Evolutionary conservation across 352 stramenopile genomes (phyloP), one percentile per base, ranked within the genome.

Genomic region (Lagenidium sp.): DNA sequence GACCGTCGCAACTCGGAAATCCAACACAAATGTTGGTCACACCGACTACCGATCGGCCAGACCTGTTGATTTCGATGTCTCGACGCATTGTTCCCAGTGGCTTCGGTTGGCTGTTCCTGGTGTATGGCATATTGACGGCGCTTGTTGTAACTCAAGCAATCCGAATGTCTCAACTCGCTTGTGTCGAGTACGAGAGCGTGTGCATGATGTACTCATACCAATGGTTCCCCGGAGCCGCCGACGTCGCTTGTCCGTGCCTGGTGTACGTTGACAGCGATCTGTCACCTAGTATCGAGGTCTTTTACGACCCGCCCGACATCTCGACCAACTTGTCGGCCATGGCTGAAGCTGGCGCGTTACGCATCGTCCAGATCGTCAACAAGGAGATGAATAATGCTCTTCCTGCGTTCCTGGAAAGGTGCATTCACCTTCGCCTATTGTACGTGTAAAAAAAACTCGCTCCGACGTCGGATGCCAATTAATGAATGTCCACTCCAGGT

Each of bases 341-440:
- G 8, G 62, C 57, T 0, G 47, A 58, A 6, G 39, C 65, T 7
- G 67, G 70, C 4, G 47, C 65, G 20, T 47, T 80, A 8, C 47
- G 47, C 6, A 54, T 60, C 0, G 43, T 81, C 16, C 67, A 72
- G 8, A 23, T 81, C 7, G 63, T 72, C 25, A 77, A 81, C 24
- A 52, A 53, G 0, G 42, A 35, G 0, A 21, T 83, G 4, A 12
- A 41, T 0, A 37, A 45, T 10, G 44, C 44, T 29, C 35, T 55
- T 6, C 65, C 67, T 3, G 32, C 46, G 0, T 46, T 72, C 23
- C 36, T 83, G 3, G 30, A 53, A 4, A 30, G 35, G 0, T 79
- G 70, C 21, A 35, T 39, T 4, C 41, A 64, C 1, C 47, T 77
- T 2, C 43, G 65, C 21, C 47, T 79, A 36, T 34, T 83, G 67